Conservation (phyloP, 2,329 filamentous ascomycete genomes). For the Annulohypoxylon truncatum region DNA sequence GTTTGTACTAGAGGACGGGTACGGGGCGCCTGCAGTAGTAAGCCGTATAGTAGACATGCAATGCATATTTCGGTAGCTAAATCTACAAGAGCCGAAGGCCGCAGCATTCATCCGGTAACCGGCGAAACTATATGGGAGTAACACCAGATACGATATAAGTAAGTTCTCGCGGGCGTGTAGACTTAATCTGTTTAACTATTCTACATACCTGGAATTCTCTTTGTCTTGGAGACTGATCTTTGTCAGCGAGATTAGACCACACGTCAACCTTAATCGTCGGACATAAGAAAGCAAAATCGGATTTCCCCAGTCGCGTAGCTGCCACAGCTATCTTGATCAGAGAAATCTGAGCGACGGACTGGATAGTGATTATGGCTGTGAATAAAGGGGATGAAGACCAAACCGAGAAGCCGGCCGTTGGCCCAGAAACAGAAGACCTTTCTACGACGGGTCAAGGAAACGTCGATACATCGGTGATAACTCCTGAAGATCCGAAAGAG, state of each 20-base stretch:
- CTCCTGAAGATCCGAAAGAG: not conserved
- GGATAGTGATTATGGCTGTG: not conserved
- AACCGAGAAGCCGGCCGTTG: conserved; percentile 18
- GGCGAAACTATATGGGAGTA: not conserved
- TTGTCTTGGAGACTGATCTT: not conserved
- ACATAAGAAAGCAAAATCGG: conserved; percentile 16
- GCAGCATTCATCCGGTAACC: conserved; percentile 19
- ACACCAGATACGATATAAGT: not conserved
- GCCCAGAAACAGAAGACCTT: conserved; percentile 8
- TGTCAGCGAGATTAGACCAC: not conserved
- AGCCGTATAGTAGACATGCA: not conserved
- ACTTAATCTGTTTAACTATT: no score
- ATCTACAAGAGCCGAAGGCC: conserved; percentile 15
- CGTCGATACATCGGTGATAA: not conserved
- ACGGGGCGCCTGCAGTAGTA: conserved; percentile 7
- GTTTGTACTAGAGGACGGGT: not conserved
- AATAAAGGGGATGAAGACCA: conserved; percentile 11
- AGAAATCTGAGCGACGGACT: not conserved
- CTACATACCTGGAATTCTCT: no score
- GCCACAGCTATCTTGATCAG: not conserved
- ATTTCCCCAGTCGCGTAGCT: conserved; percentile 22
- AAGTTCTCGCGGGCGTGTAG: not conserved
- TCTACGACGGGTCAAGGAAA: conserved; percentile 12
- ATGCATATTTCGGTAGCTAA: conserved; percentile 22
- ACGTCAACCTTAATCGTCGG: not conserved